Base-by-base conservation (phyloP, 208 protist genomes). In the Leishmania martiniquensis region DNA sequence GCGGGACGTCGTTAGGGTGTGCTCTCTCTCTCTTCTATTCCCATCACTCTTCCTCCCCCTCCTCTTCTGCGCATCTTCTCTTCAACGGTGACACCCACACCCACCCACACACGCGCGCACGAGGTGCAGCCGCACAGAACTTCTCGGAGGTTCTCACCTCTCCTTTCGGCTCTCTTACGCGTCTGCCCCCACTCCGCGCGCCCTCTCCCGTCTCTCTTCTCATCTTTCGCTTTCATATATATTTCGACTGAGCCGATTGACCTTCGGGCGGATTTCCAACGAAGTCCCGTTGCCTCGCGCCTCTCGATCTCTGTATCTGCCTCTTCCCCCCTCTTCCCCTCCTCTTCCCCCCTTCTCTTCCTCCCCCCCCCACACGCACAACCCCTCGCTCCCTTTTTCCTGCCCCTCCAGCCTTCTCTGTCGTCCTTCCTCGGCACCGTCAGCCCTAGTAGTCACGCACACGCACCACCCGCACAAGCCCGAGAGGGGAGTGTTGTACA, bases 71-170 rank as follows among this genome's bases (percentile, higher is more conserved):
- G 34, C 39, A 22, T 68, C 63, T 68, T 15, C 34, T 68, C 6
- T 2, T 68, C 63, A 44, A 68, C 25, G 39, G n/a, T 39, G 13
- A 42, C 39, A 42, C 39, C 13, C 62, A 22, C 20, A 68, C 39
- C 15, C 37, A 32, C 37, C 7, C 37, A 62, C 22, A 66, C 37
- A 45, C 39, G 39, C 29, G 39, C 39, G 39, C n/a, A n/a, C n/a
- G n/a, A n/a, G n/a, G n/a, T n/a, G n/a, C 63, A 45, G 39, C 37
- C 17, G 20, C 63, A 42, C 63, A 47, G 9, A 32, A 60, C 12
- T 29, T n/a, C 22, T 25, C 47, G 37, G 63, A 68, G 63, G 63
- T 68, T 68, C 15, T 68, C 63, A 68, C 63, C 63, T 68, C 63
- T 44, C n/a, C 32, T 45, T 15, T 68, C 37, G 12, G 22, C 49